phyloP scores from a whole-genome alignment of 805 yeast genomes.

The Cyberlindnera samutprakarnensis region DNA sequence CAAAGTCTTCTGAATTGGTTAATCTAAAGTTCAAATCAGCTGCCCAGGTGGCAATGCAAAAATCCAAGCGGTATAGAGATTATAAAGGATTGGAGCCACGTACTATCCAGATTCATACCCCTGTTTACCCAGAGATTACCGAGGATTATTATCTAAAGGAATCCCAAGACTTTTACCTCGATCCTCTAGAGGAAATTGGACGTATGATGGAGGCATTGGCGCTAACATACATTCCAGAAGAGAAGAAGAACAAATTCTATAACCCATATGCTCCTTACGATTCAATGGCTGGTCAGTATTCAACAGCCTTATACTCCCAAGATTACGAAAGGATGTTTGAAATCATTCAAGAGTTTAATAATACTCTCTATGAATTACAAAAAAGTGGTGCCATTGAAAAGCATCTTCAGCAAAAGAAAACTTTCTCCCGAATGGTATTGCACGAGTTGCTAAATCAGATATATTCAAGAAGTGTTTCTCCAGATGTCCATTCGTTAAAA shows the following conservation, averaged over 20 bases:
- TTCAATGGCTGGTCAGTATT: slow-evolving; percentile 33
- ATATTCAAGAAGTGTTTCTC: slow-evolving; percentile 74
- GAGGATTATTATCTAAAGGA: slow-evolving; percentile 43
- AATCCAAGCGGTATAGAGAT: slow-evolving; percentile 19
- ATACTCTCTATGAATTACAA: slow-evolving; percentile 29
- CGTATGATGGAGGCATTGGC: slow-evolving; percentile 38
- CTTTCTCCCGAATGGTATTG: slow-evolving; percentile 35
- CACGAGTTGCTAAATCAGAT: slow-evolving; percentile 69
- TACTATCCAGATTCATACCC: slow-evolving; percentile 19
- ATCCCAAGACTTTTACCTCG: slow-evolving; percentile 49
- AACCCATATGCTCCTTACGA: slow-evolving; percentile 27
- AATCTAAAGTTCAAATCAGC: slow-evolving; percentile 17
- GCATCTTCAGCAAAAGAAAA: slow-evolving; percentile 24
- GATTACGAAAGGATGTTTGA: slow-evolving; percentile 24
- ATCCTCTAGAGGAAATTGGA: slow-evolving; percentile 59
- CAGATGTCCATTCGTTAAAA: slow-evolving; percentile 54
- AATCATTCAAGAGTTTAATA: slow-evolving; percentile 38
- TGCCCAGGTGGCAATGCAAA: slow-evolving; percentile 11
- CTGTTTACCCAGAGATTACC: slow-evolving; percentile 36
- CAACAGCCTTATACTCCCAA: slow-evolving; percentile 24
- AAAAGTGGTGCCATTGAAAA: slow-evolving; percentile 23
- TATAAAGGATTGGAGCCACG: slow-evolving; percentile 22
- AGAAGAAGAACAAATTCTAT: slow-evolving; percentile 25
- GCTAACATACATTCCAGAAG: slow-evolving; percentile 31
- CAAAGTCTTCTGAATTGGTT: slow-evolving; percentile 7